phyloP scores from a whole-genome alignment of 2,329 filamentous ascomycete genomes.

The Venturia nashicola region DNA sequence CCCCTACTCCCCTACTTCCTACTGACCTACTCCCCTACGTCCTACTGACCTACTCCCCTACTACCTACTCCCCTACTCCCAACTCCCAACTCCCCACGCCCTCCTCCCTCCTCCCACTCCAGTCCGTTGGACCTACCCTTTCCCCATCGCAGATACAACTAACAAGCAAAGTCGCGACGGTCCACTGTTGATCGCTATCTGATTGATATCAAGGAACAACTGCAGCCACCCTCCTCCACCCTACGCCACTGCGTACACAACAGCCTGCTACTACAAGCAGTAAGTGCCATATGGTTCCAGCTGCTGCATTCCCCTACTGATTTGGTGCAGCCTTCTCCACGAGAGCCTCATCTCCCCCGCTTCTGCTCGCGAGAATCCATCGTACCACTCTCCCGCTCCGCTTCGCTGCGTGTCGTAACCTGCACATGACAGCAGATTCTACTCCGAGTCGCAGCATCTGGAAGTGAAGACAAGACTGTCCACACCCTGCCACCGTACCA shows the following conservation, averaged over 20 bases:
- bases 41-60: too few species aligned
- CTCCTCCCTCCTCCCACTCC: too few species aligned
- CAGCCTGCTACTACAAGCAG: not conserved
- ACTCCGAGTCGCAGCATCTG: not conserved
- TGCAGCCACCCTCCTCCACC: not conserved
- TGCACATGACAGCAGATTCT: not conserved
- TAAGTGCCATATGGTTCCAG: not conserved
- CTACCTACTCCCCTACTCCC: too few species aligned
- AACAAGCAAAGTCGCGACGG: not conserved
- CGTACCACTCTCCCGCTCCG: not conserved
- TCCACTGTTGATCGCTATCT: too few species aligned
- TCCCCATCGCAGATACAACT: not conserved
- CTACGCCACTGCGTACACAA: not conserved
- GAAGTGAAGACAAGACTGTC: not conserved
- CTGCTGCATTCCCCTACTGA: not conserved
- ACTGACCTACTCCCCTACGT: too few species aligned
- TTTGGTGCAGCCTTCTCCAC: not conserved
- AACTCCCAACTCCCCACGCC: too few species aligned
- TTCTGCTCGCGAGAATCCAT: not conserved
- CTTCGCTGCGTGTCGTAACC: not conserved
- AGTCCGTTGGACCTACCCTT: too few species aligned
- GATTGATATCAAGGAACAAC: not conserved
- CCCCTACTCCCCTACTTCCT: too few species aligned
- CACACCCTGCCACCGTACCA: not conserved
- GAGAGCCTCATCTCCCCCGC: slow-evolving; percentile 3